phyloP scores from a whole-genome alignment of 306 rosid species.

The Arachis stenosperma region DNA sequence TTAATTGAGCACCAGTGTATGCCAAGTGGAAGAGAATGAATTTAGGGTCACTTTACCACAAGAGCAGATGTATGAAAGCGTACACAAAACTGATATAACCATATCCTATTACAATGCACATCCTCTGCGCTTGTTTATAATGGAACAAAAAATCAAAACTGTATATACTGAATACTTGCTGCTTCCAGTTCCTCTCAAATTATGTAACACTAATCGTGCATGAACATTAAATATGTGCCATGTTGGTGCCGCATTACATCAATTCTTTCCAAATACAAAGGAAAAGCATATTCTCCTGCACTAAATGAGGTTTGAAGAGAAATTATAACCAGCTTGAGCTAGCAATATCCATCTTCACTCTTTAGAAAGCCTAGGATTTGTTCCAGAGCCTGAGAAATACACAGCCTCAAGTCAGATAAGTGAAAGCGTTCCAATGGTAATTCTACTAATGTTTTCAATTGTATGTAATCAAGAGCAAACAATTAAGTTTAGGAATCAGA shows the following conservation, averaged over 20 bases:
- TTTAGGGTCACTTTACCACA: neutral
- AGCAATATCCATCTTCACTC: constrained; percentile 40
- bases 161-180: neutral
- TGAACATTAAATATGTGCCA: neutral
- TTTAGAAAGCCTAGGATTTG: constrained; percentile 61
- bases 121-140: neutral
- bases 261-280: neutral
- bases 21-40: neutral
- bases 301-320: constrained; percentile 6
- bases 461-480: neutral
- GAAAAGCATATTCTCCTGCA: neutral
- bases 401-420: constrained; percentile 7
- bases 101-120: neutral
- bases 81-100: neutral
- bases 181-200: neutral
- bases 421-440: neutral
- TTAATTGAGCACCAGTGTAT: no score
- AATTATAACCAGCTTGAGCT: constrained; percentile 1
- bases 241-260: neutral
- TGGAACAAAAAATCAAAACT: neutral
- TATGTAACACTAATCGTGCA: constrained; percentile 4
- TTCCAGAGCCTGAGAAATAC: constrained; percentile 63
- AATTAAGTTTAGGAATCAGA: constrained; percentile 11
- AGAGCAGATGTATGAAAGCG: neutral
- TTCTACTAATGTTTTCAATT: neutral